Evolutionary conservation across 129 eudicot genomes (phyloP), one percentile per base, ranked within the genome.

Genomic region (Centaurea solstitialis): DNA sequence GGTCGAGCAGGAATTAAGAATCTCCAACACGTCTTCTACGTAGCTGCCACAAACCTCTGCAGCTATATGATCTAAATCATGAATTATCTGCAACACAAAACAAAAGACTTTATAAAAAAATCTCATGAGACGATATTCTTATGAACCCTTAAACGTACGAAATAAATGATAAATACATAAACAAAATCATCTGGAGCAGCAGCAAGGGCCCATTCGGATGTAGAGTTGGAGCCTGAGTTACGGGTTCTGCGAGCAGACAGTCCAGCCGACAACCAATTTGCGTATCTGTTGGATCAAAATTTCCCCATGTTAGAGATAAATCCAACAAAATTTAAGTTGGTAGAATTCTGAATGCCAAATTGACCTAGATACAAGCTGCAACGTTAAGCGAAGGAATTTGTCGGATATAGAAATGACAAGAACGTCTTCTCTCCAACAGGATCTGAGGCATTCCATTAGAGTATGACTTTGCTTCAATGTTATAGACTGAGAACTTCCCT

Each of bases 371-470:
- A 96, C 43, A 64, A 96, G 99, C 81, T 96, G 98, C 74, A 96
- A 81, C 37, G 94, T 90, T 77, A 96, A 86, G 70, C 97, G 97
- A 64, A 96, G 89, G 69, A 96, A 96, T 86, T 90, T 96, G 88
- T 96, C 98, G n/a, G 98, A 91, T 80, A 89, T 89, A 65, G 99
- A 88, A 41, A 96, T 75, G 76, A 96, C 88, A 79, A 96, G 92
- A 78, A 96, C 94, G 84, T 96, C 97, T 79, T 96, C 97, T 77
- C 87, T 88, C 99, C 99, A 96, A 83, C 98, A 96, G 79, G 93
- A 85, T 87, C 88, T 93, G 84, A 96, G 83, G 89, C 99, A 88
- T 61, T 91, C 93, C 86, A 96, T 80, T 74, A 96, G 98, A 68
- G 98, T 76, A 38, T 76, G 66, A 86, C 99, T 96, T 86, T 96